Evolutionary conservation across 805 yeast genomes (phyloP).

Genomic region (Metschnikowia similis): DNA sequence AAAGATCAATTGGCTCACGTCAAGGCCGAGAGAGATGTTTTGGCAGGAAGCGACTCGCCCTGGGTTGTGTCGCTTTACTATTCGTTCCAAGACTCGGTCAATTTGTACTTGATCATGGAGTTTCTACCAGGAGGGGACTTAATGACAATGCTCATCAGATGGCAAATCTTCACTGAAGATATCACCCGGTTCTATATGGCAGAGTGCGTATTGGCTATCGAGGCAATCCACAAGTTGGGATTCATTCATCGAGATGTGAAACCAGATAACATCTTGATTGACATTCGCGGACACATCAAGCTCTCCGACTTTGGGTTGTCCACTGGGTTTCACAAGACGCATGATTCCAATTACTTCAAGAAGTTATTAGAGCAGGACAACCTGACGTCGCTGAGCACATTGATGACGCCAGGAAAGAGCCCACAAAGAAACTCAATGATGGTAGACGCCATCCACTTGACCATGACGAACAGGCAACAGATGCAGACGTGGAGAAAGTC

Average conservation of each 20-base stretch:
- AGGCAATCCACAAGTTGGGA: constrained; percentile 88
- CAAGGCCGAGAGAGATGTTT: constrained; percentile 91
- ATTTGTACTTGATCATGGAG: constrained; percentile 76
- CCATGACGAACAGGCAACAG: constrained; percentile 92
- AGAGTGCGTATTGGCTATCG: constrained; percentile 91
- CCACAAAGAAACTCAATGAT: constrained; percentile 64
- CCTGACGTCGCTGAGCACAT: constrained; percentile 13
- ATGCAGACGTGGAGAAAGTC: constrained; percentile 96
- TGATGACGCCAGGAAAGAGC: constrained; percentile 16
- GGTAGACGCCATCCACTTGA: constrained; percentile 92
- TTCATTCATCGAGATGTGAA: constrained; percentile 96
- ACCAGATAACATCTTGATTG: constrained; percentile 92
- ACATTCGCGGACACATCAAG: constrained; percentile 68
- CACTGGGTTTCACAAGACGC: constrained; percentile 92
- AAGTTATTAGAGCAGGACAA: constrained; percentile 71
- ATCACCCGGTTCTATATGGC: constrained; percentile 93
- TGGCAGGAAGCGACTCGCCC: constrained; percentile 85
- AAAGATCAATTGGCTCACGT: constrained; percentile 94
- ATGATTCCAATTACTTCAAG: constrained; percentile 81
- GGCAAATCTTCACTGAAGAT: constrained; percentile 92
- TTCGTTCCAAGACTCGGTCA: constrained; percentile 75
- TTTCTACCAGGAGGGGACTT: constrained; percentile 74
- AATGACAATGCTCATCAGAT: constrained; percentile 93
- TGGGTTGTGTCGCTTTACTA: constrained; percentile 84
- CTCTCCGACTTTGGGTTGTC: constrained; percentile 74